Base-by-base conservation (phyloP, 805 yeast species). In the Starmera amethionina region DNA sequence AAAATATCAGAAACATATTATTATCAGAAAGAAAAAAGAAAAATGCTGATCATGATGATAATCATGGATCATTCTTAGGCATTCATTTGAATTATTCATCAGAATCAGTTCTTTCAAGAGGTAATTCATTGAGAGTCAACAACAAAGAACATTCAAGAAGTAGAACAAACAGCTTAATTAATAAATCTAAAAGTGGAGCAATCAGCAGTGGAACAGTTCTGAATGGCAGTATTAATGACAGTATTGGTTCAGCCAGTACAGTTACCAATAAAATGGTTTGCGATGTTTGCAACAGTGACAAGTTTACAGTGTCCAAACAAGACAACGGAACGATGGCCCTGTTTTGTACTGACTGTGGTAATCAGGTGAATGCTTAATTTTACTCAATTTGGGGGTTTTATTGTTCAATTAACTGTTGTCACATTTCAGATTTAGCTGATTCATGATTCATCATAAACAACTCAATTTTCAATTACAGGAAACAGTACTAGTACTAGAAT, bases 1-100 rank as follows among this genome's bases (percentile, higher is more conserved):
- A 73, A 39, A 50, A 53, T 10, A 59, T 66, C 12, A 52, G 80
- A 41, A 66, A 65, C 38, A 43, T 50, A 4, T 49, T 68, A 1
- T 46, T 64, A n/a, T 43, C 39, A 8, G 49, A 54, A 29, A 44
- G 44, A 30, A 40, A 40, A 22, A 40, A 32, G n/a, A 30, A 33
- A 10, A 32, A 8, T 38, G 38, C 35, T 35, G 44, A 35, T 16
- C 29, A 29, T n/a, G 18, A 9, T n/a, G 15, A 22, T 3, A 16
- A 28, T 6, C 30, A 34, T n/a, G 29, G 39, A 9, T 22, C 41
- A 8, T 41, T 40, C 15, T 16, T 47, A n/a, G 42, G 40, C 33
- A 51, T 42, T 36, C 35, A 40, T 8, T 31, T 46, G 35, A 52
- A 47, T 30, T 31, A 28, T 2, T 52, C 58, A 1, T 39, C 34